These are phyloP conservation scores for Nematocida sp. DNA, from an alignment of 371 early-diverging fungal species.

Conservation along the genomic window DNA sequence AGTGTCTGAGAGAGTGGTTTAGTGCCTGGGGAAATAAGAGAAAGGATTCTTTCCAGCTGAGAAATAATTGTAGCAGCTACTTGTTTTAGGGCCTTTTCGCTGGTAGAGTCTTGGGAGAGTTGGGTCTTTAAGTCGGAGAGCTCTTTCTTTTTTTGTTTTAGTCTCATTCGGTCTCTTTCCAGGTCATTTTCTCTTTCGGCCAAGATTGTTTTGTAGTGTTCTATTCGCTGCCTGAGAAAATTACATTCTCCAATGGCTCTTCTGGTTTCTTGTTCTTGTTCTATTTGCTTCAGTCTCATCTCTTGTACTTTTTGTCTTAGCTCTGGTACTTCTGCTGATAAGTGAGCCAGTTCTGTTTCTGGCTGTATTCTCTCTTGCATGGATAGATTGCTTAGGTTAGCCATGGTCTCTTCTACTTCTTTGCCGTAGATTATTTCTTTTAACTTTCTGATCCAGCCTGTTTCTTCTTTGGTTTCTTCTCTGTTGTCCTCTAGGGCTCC, in stretches of 20 bases:
- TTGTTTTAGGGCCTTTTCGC: conserved; percentile 12
- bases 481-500: neutral
- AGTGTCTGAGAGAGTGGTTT: conserved; percentile 8
- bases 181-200: neutral
- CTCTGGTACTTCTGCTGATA: neutral
- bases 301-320: neutral
- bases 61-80: neutral
- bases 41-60: conserved; percentile 26
- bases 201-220: neutral
- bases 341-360: neutral
- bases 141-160: conserved; percentile 32
- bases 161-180: neutral
- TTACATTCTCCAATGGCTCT: conserved; percentile 14
- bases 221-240: neutral
- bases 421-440: conserved; percentile 25
- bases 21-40: conserved; percentile 3
- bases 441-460: conserved; percentile 39
- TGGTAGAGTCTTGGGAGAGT: neutral
- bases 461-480: neutral
- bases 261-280: neutral
- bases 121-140: neutral
- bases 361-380: neutral
- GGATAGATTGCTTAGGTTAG: neutral
- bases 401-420: neutral
- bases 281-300: neutral